Evolutionary conservation across 2,329 filamentous ascomycete species (phyloP), one percentile per base, ranked within the genome.

Genomic region (Aspergillus thermomutatus): DNA sequence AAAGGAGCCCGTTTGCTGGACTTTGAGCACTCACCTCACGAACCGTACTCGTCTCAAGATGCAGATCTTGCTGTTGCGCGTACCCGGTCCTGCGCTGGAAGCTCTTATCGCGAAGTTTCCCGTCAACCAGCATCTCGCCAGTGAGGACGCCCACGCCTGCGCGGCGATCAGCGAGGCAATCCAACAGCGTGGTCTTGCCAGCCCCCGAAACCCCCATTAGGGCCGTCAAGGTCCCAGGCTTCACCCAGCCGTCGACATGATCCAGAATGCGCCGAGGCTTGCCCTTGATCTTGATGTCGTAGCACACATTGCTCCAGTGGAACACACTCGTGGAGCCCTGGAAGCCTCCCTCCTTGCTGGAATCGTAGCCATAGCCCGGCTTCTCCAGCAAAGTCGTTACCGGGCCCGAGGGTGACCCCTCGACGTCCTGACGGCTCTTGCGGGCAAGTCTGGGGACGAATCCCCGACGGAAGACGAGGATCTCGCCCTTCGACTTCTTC

Each of bases 1-100:
- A n/a, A n/a, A n/a, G n/a, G n/a, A n/a, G n/a, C n/a, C n/a, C n/a
- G n/a, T n/a, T n/a, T n/a, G n/a, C n/a, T n/a, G n/a, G n/a, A n/a
- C n/a, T n/a, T n/a, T n/a, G n/a, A n/a, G n/a, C n/a, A n/a, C n/a
- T n/a, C 8, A 27, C 91, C 75, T 97, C 92, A 59, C 92, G 87
- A 37, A 96, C 92, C 0, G 92, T 96, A 0, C 87, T 87, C 0
- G 91, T 96, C 49, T 87, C 81, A 46, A 95, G 80, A 71, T 96
- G 92, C 11, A 96, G 81, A 82, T 97, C 92, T 71, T 96, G 91
- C 72, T 96, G 92, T 69, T 96, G 91, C 37, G 92, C 92, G 65
- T 96, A 96, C 49, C 92, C 92, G 0, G 91, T 95, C 77, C 93
- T 94, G 62, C 92, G 88, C 73, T 96, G 92, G 82, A 96, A 96